phyloP scores from a whole-genome alignment of 345 rosid genomes.

The Camelina laxa region DNA sequence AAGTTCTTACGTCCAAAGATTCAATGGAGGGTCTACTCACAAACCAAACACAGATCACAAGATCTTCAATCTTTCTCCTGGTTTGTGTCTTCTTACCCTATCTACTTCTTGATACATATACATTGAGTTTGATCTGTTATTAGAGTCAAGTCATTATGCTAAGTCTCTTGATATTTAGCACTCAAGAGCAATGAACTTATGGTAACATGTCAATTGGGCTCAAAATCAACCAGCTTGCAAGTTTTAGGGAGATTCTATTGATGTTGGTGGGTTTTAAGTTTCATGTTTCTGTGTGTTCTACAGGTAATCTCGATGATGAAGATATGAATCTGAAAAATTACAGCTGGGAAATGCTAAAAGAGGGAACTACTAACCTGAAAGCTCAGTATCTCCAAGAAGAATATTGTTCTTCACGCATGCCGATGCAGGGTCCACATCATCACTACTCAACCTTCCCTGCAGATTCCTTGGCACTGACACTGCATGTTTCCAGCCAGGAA shows the following conservation, averaged over 20 bases:
- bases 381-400: constrained; percentile 31
- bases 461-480: constrained; percentile 51
- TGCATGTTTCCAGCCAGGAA: constrained; percentile 51
- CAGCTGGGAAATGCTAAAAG: constrained; percentile 39
- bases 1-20: constrained; percentile 45
- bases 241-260: constrained; percentile 20
- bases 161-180: background rate
- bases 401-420: constrained; percentile 33
- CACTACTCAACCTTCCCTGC: constrained; percentile 44
- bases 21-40: constrained; percentile 34
- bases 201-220: background rate
- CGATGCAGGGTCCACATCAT: constrained; percentile 46
- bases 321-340: constrained; percentile 33
- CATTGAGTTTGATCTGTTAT: constrained; percentile 1
- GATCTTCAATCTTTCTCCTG: constrained; percentile 33
- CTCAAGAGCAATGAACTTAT: background rate
- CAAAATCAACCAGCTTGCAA: constrained; percentile 3
- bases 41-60: constrained; percentile 34
- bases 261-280: constrained; percentile 24
- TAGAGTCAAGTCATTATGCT: background rate
- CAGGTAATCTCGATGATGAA: constrained; percentile 44
- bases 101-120: constrained; percentile 13
- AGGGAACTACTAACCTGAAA: constrained; percentile 32
- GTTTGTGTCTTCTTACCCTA: constrained; percentile 33
- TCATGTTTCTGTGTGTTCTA: constrained; percentile 28